Evolutionary conservation across 108 stramenopile genomes (phyloP).

Genomic region (Cylindrotheca fusiformis): DNA sequence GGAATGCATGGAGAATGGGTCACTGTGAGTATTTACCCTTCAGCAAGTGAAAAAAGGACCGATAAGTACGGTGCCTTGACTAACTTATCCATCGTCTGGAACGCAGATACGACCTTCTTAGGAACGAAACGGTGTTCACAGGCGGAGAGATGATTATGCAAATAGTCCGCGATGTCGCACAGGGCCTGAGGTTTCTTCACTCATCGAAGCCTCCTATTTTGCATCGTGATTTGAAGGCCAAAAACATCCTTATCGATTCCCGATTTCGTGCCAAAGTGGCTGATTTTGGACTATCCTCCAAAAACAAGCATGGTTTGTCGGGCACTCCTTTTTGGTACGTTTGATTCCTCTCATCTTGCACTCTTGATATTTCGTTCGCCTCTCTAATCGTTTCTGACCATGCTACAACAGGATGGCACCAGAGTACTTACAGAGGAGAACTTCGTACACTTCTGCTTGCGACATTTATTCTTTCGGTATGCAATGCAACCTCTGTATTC

Average conservation of each 20-base stretch:
- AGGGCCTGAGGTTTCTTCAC: slow-evolving; percentile 65
- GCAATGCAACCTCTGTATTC: too few species aligned
- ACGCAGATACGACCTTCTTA: slow-evolving; percentile 42
- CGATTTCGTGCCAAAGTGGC: slow-evolving; percentile 51
- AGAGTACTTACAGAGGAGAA: slow-evolving; percentile 51
- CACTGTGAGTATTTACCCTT: slow-evolving; percentile 27
- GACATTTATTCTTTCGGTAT: slow-evolving; percentile 64
- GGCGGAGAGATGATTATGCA: slow-evolving; percentile 48
- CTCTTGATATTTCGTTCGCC: slow-evolving; percentile 59
- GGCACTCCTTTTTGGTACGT: slow-evolving; percentile 61
- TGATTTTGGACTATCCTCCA: slow-evolving; percentile 68
- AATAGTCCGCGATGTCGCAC: slow-evolving; percentile 54
- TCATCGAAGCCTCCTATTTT: slow-evolving; percentile 55
- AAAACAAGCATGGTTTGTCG: slow-evolving; percentile 27
- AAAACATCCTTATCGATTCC: slow-evolving; percentile 48
- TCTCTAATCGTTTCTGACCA: not conserved
- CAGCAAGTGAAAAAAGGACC: not conserved
- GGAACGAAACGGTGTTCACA: slow-evolving; percentile 49
- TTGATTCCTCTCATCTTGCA: not conserved
- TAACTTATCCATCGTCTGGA: slow-evolving; percentile 5
- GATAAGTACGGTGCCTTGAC: not conserved
- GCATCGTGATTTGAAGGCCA: slow-evolving; percentile 55
- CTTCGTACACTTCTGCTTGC: slow-evolving; percentile 40
- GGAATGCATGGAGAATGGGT: slow-evolving; percentile 56
- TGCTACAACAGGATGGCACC: slow-evolving; percentile 79